Conservation (phyloP, 2,329 filamentous ascomycete genomes). For the Trichoderma breve region DNA sequence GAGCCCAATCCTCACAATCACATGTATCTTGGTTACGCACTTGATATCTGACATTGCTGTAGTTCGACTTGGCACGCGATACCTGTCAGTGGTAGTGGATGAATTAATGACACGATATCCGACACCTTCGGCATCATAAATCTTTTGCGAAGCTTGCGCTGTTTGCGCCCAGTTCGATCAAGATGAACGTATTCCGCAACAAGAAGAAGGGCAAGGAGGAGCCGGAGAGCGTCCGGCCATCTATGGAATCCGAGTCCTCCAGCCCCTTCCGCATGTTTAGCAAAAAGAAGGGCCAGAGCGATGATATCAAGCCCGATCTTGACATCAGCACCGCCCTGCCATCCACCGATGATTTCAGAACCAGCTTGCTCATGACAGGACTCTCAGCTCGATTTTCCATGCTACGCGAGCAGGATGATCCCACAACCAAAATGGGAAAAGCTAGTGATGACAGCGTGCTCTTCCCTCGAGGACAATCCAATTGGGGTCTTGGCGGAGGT, state of each 20-base stretch:
- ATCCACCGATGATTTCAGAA: slow-evolving; percentile 84
- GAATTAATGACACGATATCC: slow-evolving; percentile 1
- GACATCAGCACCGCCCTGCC: slow-evolving; percentile 75
- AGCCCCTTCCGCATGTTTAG: slow-evolving; percentile 55
- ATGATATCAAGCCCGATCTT: slow-evolving; percentile 62
- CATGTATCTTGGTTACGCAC: background rate
- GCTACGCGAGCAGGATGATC: slow-evolving; percentile 92
- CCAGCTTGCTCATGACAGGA: slow-evolving; percentile 92
- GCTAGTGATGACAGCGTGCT: slow-evolving; percentile 94
- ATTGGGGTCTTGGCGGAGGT: slow-evolving; percentile 54
- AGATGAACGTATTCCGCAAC: slow-evolving; percentile 72
- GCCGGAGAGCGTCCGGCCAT: slow-evolving; percentile 44
- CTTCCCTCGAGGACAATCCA: slow-evolving; percentile 78
- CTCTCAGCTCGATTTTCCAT: slow-evolving; percentile 95
- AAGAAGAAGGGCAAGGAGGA: slow-evolving; percentile 65
- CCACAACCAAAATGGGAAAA: slow-evolving; percentile 83
- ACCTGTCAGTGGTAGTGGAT: background rate
- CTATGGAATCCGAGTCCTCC: slow-evolving; percentile 55
- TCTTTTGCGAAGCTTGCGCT: background rate
- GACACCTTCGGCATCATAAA: background rate
- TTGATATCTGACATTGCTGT: slow-evolving; percentile 1
- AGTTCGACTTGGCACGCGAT: background rate
- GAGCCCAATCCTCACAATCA: background rate
- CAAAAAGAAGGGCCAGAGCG: slow-evolving; percentile 53
- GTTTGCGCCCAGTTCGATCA: background rate